These are phyloP conservation scores for Hanseniaspora taiwanica DNA, from an alignment of 805 yeast genomes.

Conservation along the genomic window DNA sequence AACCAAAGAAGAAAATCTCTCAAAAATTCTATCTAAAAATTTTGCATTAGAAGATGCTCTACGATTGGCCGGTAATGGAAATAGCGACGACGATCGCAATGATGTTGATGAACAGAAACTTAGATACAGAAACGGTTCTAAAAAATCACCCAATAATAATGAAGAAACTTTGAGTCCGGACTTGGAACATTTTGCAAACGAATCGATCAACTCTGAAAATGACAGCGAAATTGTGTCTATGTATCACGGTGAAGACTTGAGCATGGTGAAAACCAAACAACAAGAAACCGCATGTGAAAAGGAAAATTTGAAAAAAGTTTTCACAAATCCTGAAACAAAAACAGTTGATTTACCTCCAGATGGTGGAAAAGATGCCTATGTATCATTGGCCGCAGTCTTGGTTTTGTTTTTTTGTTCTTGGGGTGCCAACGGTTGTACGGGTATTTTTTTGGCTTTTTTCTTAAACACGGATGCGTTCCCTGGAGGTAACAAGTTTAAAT, in stretches of 20 bases:
- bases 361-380: slow-evolving; percentile 55
- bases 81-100: neutral
- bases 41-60: slow-evolving; percentile 23
- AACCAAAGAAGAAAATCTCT: slow-evolving; percentile 6
- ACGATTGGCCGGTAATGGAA: slow-evolving; percentile 11
- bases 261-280: too few relatives aligned
- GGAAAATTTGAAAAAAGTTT: slow-evolving; percentile 18
- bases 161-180: neutral
- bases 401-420: slow-evolving; percentile 47
- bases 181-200: neutral
- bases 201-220: too few relatives aligned
- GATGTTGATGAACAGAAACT: neutral
- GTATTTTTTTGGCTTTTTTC: slow-evolving; percentile 48
- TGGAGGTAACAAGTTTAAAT: slow-evolving; percentile 45
- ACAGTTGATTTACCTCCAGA: slow-evolving; percentile 36
- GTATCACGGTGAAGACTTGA: too few relatives aligned
- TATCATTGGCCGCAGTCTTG: slow-evolving; percentile 37
- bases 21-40: slow-evolving; percentile 11
- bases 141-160: too few relatives aligned
- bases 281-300: slow-evolving; percentile 1
- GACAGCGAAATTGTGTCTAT: too few relatives aligned
- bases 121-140: too few relatives aligned
- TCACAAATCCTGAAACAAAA: slow-evolving; percentile 25
- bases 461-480: slow-evolving; percentile 35
- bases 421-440: slow-evolving; percentile 60